Evolutionary conservation across 257 asterid species (phyloP).

Genomic region (Solanum habrochaites): DNA sequence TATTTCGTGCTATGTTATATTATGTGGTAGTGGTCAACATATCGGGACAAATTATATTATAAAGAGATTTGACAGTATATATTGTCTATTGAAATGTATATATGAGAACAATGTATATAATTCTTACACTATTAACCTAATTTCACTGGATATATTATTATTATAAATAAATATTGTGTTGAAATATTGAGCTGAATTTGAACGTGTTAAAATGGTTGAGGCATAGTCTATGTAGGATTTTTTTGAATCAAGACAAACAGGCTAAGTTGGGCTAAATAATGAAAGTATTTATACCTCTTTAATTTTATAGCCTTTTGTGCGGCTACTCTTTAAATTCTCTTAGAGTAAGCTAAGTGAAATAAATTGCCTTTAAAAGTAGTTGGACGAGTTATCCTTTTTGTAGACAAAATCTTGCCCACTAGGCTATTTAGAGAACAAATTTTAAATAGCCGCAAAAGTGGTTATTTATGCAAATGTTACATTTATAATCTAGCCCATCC

Average conservation of each 20-base stretch:
- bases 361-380: not conserved
- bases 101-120: not conserved
- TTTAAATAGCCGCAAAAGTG: not conserved
- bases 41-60: not conserved
- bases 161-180: not conserved
- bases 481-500: not conserved
- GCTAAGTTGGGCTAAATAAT: not conserved
- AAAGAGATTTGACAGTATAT: not conserved
- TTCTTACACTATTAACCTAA: not conserved
- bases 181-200: not conserved
- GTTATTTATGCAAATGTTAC: not conserved
- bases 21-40: not conserved
- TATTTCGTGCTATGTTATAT: not conserved
- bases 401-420: not conserved
- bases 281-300: not conserved
- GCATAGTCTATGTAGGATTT: not conserved
- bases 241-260: not conserved
- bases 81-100: not conserved
- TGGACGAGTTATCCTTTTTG: not conserved
- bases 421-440: not conserved
- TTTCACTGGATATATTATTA: not conserved
- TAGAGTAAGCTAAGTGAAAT: not conserved
- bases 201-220: not conserved
- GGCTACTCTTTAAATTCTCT: not conserved
- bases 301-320: not conserved